Conservation (phyloP, 164 flowering plant genomes). For the Macadamia tetraphylla region DNA sequence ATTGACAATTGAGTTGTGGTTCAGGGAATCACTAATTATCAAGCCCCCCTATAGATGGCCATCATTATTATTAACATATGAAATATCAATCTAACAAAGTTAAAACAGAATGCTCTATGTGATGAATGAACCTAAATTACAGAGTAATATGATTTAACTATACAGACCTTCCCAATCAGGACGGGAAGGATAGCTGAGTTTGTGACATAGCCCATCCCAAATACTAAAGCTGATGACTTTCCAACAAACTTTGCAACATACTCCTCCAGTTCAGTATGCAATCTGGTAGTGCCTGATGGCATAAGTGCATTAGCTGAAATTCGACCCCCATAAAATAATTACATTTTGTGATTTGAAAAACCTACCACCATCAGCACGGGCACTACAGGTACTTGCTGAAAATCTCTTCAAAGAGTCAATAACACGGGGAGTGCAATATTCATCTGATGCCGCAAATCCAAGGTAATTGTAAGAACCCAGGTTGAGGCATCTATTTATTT, state of each 20-base stretch:
- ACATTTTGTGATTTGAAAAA: not conserved
- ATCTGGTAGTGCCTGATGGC: constrained; percentile 61
- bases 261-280: constrained; percentile 77
- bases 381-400: constrained; percentile 85
- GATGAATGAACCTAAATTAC: not conserved
- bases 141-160: not conserved
- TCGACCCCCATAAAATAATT: not conserved
- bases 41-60: constrained; percentile 58
- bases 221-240: constrained; percentile 80
- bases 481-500: constrained; percentile 63
- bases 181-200: constrained; percentile 91
- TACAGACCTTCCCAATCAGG: constrained; percentile 73
- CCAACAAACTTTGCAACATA: constrained; percentile 84
- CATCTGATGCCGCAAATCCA: constrained; percentile 95
- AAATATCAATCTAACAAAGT: not conserved
- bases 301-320: constrained; percentile 12
- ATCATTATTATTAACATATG: constrained; percentile 1
- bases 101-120: not conserved
- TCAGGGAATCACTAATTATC: constrained; percentile 91
- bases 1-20: constrained; percentile 95
- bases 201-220: constrained; percentile 96
- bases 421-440: constrained; percentile 93
- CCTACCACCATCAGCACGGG: constrained; percentile 89
- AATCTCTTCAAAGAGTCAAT: constrained; percentile 67
- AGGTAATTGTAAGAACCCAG: constrained; percentile 98